A percentile compares a stretch with the other conserved stretches of the same genome.
Evolutionary conservation across 2,329 filamentous ascomycete genomes (phyloP).

Genomic region (Akanthomyces dipterigenus): DNA sequence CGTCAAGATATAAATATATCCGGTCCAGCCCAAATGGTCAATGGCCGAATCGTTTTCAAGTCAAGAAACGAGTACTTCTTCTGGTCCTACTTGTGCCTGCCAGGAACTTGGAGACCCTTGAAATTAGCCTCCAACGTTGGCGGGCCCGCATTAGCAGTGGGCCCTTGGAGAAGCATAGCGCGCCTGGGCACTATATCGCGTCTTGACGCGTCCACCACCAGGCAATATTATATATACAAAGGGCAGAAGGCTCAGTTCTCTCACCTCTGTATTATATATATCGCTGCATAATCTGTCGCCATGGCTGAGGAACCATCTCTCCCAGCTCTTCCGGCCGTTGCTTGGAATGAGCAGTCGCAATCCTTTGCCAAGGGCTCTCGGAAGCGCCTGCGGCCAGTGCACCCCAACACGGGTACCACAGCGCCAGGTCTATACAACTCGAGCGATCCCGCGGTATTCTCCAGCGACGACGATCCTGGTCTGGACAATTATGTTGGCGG

Average conservation of each 20-base stretch:
- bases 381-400: constrained; percentile 33
- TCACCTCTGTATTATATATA: neutral
- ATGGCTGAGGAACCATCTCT: constrained; percentile 38
- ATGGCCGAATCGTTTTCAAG: neutral
- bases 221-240: neutral
- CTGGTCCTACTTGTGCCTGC: too few species aligned
- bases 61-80: neutral
- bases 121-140: neutral
- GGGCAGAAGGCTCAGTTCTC: neutral
- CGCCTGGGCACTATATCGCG: constrained; percentile 6
- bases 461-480: constrained; percentile 63
- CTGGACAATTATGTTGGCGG: constrained; percentile 57
- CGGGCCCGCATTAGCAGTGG: constrained; percentile 2
- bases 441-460: constrained; percentile 66
- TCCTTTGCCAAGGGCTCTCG: constrained; percentile 32
- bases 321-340: constrained; percentile 31
- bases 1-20: neutral
- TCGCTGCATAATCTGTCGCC: neutral
- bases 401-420: constrained; percentile 8
- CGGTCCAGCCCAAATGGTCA: neutral
- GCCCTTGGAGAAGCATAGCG: neutral
- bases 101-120: neutral
- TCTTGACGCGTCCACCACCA: constrained; percentile 8
- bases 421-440: constrained; percentile 39
- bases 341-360: constrained; percentile 32